Base-by-base conservation (phyloP, 192 early-diverging fungal species). In the Coemansia erecta region DNA sequence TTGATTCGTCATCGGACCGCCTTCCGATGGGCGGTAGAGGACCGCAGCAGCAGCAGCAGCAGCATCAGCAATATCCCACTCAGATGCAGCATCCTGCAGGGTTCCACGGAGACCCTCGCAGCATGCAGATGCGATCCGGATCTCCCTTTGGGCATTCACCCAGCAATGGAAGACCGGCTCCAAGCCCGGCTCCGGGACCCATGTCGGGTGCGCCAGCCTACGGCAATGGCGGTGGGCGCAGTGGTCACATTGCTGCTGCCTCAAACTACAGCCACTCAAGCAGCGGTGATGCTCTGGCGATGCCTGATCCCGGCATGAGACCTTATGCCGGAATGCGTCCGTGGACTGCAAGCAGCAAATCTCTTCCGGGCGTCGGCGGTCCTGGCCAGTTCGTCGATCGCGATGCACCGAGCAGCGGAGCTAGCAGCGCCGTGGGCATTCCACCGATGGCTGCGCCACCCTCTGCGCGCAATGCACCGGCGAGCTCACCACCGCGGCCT, bases 301-400 rank as follows among this genome's bases (percentile, higher is more conserved):
- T 49, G 7, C 53, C 53, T 1, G 61, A 68, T 2, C 52, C 35
- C 14, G 44, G 31, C 23, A 40, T 61, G 22, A 40, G 23, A 41
- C 60, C 57, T 10, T 58, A 55, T 31, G 35, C 64, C 21, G 58
- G 58, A 2, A 71, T 71, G 61, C 68, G 65, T 4, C 68, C 75
- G 14, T 77, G 75, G 75, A 68, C 68, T 0, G 58, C 49, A 14
- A 72, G 75, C 61, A 77, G 58, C 50, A 66, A 65, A 45, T 77
- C 75, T 48, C 69, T 77, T 21, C 75, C 53, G 61, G 49, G 69
- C 46, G 18, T 43, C 33, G 37, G 26, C 51, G 22, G 58, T 23
- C 22, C 60, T 23, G 21, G 39, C 18, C 58, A 61, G 33, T 60
- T 64, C 37, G 60, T 41, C 11, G 75, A 70, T 48, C 60, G 75